Base-by-base conservation (phyloP, 2,329 filamentous ascomycete genomes). In the Exophiala viscosa region DNA sequence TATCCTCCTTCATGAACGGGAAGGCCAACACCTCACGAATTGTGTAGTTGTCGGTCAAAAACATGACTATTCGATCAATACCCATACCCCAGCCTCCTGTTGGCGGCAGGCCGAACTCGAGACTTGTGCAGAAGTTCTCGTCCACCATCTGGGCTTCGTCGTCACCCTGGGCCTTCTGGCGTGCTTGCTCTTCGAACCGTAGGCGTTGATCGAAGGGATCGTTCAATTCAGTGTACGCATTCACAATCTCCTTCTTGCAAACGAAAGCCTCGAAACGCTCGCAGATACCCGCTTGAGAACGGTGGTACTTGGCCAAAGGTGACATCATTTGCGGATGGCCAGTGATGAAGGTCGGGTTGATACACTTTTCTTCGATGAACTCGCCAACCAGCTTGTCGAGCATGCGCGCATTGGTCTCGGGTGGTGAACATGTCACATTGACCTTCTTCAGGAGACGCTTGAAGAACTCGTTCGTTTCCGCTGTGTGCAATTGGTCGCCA, bases 211-310 rank as follows among this genome's bases (percentile, higher is more conserved):
- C 91, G 66, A 95, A 92, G 51, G 92, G 90, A 66, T 96, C 89
- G 79, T 95, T 95, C 81, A 99, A 85, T 83, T 99, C 93, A 35
- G 92, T 97, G 76, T 96, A 95, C 5, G 91, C 91, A 68, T 99
- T 97, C 66, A 86, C 87, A 62, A 97, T 96, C 70, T 97, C 92
- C 82, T 93, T 95, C 80, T 90, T 95, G 79, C 87, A 90, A 41
- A 96, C 93, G 63, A 99, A 99, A 9, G 89, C 91, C 75, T 99
- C 93, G 71, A 97, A 97, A 50, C 93, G 88, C 78, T 99, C 93
- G 70, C 90, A 96, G 32, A 99, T 82, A 65, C 92, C 93, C 48
- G 86, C 81, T 58, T 83, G 82, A 42, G 79, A 74, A 61, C 93
- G 88, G 73, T 96, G 89, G 72, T 91, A 91, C 81, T 99, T 99